Percentiles rank a stretch among this genome's conserved stretches.
phyloP scores from a whole-genome alignment of 2,329 filamentous ascomycete genomes.

The Monosporascus ibericus region DNA sequence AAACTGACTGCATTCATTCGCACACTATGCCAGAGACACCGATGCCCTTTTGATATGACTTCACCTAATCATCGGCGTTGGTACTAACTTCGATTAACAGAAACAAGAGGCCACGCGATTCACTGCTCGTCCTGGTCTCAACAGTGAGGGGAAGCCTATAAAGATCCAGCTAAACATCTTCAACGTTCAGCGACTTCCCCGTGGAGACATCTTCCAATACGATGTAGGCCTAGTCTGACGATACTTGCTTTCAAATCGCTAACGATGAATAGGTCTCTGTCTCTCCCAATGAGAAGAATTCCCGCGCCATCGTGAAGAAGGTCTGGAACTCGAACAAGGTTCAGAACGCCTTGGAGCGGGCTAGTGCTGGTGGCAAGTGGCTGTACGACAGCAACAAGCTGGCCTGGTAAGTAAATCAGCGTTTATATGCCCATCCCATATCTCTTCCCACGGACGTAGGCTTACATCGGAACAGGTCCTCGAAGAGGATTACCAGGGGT shows the following conservation, averaged over 20 bases:
- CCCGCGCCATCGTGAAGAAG: slow-evolving; percentile 61
- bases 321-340: slow-evolving; percentile 65
- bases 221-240: slow-evolving; percentile 55
- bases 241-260: background rate
- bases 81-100: slow-evolving; percentile 16
- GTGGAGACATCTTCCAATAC: slow-evolving; percentile 69
- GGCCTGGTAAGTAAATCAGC: slow-evolving; percentile 59
- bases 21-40: background rate
- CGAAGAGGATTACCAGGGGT: slow-evolving; percentile 33
- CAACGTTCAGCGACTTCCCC: slow-evolving; percentile 54
- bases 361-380: slow-evolving; percentile 40
- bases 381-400: slow-evolving; percentile 81
- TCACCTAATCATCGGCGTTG: background rate
- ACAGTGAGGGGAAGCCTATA: slow-evolving; percentile 47
- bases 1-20: no score
- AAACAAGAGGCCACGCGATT: slow-evolving; percentile 25
- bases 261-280: slow-evolving; percentile 52
- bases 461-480: slow-evolving; percentile 26
- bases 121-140: slow-evolving; percentile 48
- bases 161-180: slow-evolving; percentile 67
- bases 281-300: slow-evolving; percentile 52
- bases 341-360: slow-evolving; percentile 45
- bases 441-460: background rate
- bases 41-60: background rate
- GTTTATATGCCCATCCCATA: background rate